Base-by-base conservation (phyloP, 2,329 filamentous ascomycete species). In the Aspergillus quadrilineatus region DNA sequence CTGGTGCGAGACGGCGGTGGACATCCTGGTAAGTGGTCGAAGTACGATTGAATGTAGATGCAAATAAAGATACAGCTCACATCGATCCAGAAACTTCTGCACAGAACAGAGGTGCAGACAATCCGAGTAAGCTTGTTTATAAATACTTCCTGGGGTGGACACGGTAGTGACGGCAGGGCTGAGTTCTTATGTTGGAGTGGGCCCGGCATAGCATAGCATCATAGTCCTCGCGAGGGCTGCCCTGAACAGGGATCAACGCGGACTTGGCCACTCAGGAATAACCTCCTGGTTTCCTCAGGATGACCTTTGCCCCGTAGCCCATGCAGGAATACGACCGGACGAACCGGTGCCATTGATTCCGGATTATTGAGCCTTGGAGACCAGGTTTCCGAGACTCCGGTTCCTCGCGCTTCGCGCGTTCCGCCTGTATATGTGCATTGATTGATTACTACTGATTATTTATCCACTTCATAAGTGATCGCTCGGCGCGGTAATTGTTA, bases 1-100 rank as follows among this genome's bases (percentile, higher is more conserved):
- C 10, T 56, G 58, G 22, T 65, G 63, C 22, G 61, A 61, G 51
- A 69, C 55, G 55, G 67, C 64, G 47, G 63, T 66, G 42, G 69
- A 70, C 70, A 73, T 73, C 42, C 56, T 70, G 56, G 49, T 30
- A 43, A 54, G 44, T 53, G 22, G 22, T 58, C 56, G 34, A 53
- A 41, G 46, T 17, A 34, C 15, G 37, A 29, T 46, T 26, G 44
- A 49, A 41, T 43, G 50, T 46, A 17, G 45, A 46, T 55, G 45
- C 44, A 9, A 42, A 43, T 22, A 32, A 44, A 3, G 32, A 49
- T 44, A 50, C 36, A 36, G 22, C 50, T 57, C 50, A 51, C 53
- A 59, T 54, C 29, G 39, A 42, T 48, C 37, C 41, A 36, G 46
- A 15, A 39, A 29, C 48, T 50, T 37, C 22, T 34, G 32, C 28